Evolutionary conservation across 2,329 filamentous ascomycete genomes (phyloP), one percentile per base, ranked within the genome.

Genomic region (Shiraia sp.): DNA sequence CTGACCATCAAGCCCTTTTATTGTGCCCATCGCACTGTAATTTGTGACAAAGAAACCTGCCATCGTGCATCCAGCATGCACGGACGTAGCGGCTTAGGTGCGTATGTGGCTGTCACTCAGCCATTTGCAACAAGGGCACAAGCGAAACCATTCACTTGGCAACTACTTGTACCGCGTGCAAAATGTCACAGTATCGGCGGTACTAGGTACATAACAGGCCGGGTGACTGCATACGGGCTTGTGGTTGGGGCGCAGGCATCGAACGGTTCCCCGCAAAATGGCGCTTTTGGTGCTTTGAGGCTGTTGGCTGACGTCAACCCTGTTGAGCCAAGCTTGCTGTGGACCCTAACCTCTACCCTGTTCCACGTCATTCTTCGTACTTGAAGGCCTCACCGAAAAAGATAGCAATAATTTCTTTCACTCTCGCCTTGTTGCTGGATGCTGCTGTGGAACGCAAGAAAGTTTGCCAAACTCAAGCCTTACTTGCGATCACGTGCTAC

Each of bases 41-140:
- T 12, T 19, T 22, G 12, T 23, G 22, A 45, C 42, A 48, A 50
- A 42, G 43, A 55, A 55, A 47, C 55, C 29, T 48, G 55, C 36
- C 40, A 32, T 44, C 36, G 31, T 4, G 4, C 19, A 22, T 22
- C 19, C 25, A 28, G 27, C 43, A 31, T 32, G 43, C 40, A 44
- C 36, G 37, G 42, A 40, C 44, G 35, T 28, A 5, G 8, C 31
- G 31, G 9, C 15, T 37, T 27, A 16, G 22, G 43, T 42, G 55
- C 55, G 54, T 57, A 56, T 42, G 55, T 59, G 53, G 55, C 55
- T 49, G 47, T 40, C 33, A 36, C 27, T 19, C 37, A 23, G 39
- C 25, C 27, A 12, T 10, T 16, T 23, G 16, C 22, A 19, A 17
- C 36, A 23, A 22, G 36, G 36, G 28, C 7, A 22, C 10, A 17